Conservation (phyloP, 1,284 basidiomycete genomes). For the Sanghuangporus weigelae region DNA sequence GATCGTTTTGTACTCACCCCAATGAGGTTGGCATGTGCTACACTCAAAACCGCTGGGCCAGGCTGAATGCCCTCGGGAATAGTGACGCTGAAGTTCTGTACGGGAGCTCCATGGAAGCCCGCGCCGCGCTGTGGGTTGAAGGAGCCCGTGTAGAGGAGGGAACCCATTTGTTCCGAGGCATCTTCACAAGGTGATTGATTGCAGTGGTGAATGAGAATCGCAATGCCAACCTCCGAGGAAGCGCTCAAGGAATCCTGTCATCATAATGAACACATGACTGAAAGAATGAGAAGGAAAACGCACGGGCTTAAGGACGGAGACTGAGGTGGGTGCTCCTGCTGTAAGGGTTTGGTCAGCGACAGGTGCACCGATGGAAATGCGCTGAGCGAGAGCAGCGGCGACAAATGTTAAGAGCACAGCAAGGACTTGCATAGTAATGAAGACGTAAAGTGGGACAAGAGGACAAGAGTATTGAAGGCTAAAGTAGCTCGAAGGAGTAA, state of each 20-base stretch:
- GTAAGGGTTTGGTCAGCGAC: slow-evolving; percentile 28
- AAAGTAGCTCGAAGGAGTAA: neutral
- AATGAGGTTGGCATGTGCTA: slow-evolving; percentile 40
- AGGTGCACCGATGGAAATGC: slow-evolving; percentile 35
- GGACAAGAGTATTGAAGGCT: neutral
- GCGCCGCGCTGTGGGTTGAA: slow-evolving; percentile 35
- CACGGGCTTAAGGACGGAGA: slow-evolving; percentile 42
- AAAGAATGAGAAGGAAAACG: slow-evolving; percentile 17
- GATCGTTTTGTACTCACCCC: slow-evolving; percentile 32
- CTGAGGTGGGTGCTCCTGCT: slow-evolving; percentile 33
- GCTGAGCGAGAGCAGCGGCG: slow-evolving; percentile 33
- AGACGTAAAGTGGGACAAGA: neutral
- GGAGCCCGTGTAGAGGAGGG: slow-evolving; percentile 39
- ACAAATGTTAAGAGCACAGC: slow-evolving; percentile 2
- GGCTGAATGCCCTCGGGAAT: slow-evolving; percentile 31
- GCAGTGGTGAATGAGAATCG: slow-evolving; percentile 36
- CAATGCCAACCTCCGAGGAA: slow-evolving; percentile 39
- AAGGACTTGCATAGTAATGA: slow-evolving; percentile 5
- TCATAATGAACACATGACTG: neutral
- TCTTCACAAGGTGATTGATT: slow-evolving; percentile 27
- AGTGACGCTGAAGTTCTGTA: slow-evolving; percentile 46
- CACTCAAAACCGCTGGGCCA: slow-evolving; percentile 34
- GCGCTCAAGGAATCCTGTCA: slow-evolving; percentile 34
- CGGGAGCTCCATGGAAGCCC: slow-evolving; percentile 31
- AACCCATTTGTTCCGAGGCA: slow-evolving; percentile 33